Base-by-base conservation (phyloP, 2,329 filamentous ascomycete species). In the Alternaria panax region DNA sequence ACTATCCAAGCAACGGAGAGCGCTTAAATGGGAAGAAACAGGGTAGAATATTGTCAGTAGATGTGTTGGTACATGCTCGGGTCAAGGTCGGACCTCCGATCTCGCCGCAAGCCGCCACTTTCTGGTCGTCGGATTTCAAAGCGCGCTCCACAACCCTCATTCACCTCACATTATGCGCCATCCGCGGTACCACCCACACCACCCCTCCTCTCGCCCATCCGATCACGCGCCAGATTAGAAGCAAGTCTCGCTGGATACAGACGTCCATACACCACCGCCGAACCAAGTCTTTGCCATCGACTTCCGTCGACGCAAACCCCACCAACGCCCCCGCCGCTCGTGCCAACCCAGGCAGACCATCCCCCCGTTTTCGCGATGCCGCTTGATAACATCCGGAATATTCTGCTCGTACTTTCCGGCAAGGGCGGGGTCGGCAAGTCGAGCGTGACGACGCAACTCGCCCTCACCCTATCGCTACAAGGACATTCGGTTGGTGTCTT, bases 361-460 rank as follows among this genome's bases (percentile, higher is more conserved):
- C n/a, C 20, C 25, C n/a, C 4, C 24, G 12, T 45, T 20, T n/a
- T 54, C 58, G 79, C 68, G 28, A 91, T 90, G 88, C 90, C 88
- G 61, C 83, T 91, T 27, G 79, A 85, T 54, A 89, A 89, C 68
- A 86, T 94, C 72, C 90, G 92, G 72, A 88, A 93, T 75, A 90
- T 95, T 64, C 84, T 93, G 65, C 86, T 95, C 69, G 91, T 92
- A 63, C 90, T 99, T 47, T 98, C 95, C 12, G 95, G 95, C 70
- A 99, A 99, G 85, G 95, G 95, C 74, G 95, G 95, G 69, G 95
- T 99, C 20, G 95, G 95, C 59, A 99, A 99, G 83, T 98, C 94
- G 42, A 97, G 93, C 52, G 89, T 97, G n/a, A 98, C 95, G 0
- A 96, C 94, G 1, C 95, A 99, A 78, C 88, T 99, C 16, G 95